Evolutionary conservation across 371 early-diverging fungal genomes (phyloP), one percentile per base, ranked within the genome.

Genomic region (Mortierella sp.): DNA sequence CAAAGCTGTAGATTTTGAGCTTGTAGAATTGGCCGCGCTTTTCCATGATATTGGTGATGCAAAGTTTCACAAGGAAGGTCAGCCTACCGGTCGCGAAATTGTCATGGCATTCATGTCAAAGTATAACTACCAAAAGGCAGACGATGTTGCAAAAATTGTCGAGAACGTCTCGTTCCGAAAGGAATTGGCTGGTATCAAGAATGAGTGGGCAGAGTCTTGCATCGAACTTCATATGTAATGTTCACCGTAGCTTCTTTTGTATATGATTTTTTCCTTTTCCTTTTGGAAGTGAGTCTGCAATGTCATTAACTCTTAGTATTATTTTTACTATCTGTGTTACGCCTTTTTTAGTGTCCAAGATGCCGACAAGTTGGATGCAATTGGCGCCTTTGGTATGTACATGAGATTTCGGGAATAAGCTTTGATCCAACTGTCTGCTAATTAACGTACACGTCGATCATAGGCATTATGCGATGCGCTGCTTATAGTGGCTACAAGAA

Each of bases 331-430:
- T 28, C 5, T 43, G n/a, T n/a, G n/a, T n/a, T n/a, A n/a, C n/a
- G n/a, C n/a, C 5, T 12, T n/a, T 32, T 40, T 37, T 70, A 91
- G 92, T 68, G 94, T 94, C 9, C 93, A 93, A 78, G 95, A 95
- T 79, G 94, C 95, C 0, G 95, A 95, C 73, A 90, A 93, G 55
- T 74, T 95, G 70, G 95, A 95, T 74, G 94, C 95, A 1, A 93
- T 95, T 63, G 95, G 95, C 2, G 95, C 94, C 28, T 92, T 95
- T 84, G 94, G 88, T 86, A 80, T 72, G 68, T 3, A 24, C n/a
- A 45, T 10, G 5, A 43, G 11, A 11, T 35, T 37, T 5, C 20
- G 18, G 20, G 30, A 30, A 30, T 30, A n/a, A 39, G 11, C 18
- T 24, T n/a, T 22, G 43, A 0, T 37, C n/a, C 43, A 9, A n/a